Evolutionary conservation across 2,329 filamentous ascomycete genomes (phyloP), one percentile per base, ranked within the genome.

Genomic region (Diaporthe sp.): DNA sequence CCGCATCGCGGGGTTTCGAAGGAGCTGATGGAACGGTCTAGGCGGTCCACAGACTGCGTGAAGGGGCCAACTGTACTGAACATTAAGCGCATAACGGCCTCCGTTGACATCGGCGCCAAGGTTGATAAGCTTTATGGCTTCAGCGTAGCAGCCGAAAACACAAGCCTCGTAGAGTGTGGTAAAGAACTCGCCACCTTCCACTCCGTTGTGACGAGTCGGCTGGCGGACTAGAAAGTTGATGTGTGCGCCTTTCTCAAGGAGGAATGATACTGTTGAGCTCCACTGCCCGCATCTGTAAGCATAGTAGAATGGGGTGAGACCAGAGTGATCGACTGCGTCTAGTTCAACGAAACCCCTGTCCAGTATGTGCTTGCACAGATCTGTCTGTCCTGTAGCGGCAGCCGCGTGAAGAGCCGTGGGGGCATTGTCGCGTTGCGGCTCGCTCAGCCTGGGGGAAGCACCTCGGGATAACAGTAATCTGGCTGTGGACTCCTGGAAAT

Each of bases 341-440:
- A 82, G 25, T 31, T 77, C 76, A 22, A 79, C 75, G 19, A 78
- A 76, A 5, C 77, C 75, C 12, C 72, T 46, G 25, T 78, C 75
- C 34, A 81, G 39, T 60, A 82, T 25, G 51, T 80, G 74, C n/a
- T 12, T 58, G 65, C 80, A 75, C 1, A 81, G 55, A 17, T 76
- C 65, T 5, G 72, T 60, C 15, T 81, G 77, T 12, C 81, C 81
- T 53, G 76, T 75, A 19, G 60, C 79, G 2, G 81, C 78, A 8
- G 81, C 81, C 57, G 80, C 78, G 76, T 82, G 81, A 1, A 82
- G 78, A 1, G 80, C 81, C 1, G 80, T 82, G 15, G 74, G 44
- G 53, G 65, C 37, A 44, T 1, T 55, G 34, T 70, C 75, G 53
- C 74, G 60, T 28, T 74, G 13, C 17, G 62, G 44, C 34, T 80